Evolutionary conservation across 2,329 filamentous ascomycete genomes (phyloP).

Genomic region (Anthostomella pinea): DNA sequence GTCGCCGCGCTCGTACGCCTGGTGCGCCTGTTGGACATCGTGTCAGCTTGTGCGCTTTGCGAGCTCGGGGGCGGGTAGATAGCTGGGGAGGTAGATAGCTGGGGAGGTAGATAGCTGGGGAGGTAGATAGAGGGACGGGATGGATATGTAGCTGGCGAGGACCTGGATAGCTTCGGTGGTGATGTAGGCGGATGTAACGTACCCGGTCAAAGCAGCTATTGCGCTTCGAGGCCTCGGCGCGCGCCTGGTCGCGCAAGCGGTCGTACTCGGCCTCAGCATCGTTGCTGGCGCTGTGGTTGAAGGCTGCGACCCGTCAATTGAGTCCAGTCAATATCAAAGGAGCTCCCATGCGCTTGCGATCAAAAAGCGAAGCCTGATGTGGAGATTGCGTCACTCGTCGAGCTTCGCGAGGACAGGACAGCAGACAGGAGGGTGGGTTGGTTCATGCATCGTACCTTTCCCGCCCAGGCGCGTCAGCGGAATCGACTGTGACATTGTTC

Average conservation of each 20-base stretch:
- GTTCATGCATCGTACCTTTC: conserved; percentile 17
- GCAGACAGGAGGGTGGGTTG: conserved; percentile 3
- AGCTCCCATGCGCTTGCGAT: too few relatives aligned
- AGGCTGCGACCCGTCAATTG: conserved; percentile 51
- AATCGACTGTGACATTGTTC: conserved; percentile 24
- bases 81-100: too few relatives aligned
- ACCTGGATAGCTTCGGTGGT: too few relatives aligned
- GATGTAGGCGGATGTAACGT: conserved; percentile 25
- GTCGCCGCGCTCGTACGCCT: conserved; percentile 82
- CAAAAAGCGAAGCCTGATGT: too few relatives aligned
- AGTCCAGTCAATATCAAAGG: too few relatives aligned
- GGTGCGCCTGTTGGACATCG: conserved; percentile 54
- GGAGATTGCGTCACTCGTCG: conserved; percentile 13
- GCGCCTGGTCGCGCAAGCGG: conserved; percentile 78
- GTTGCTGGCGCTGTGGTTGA: conserved; percentile 67
- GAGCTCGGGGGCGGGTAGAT: too few relatives aligned
- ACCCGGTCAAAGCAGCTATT: conserved; percentile 73
- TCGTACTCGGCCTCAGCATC: conserved; percentile 86
- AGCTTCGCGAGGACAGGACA: conserved; percentile 4
- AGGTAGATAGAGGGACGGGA: too few relatives aligned
- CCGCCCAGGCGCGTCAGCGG: conserved; percentile 24
- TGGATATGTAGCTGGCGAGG: too few relatives aligned
- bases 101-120: too few relatives aligned
- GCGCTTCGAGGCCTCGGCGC: conserved; percentile 76
- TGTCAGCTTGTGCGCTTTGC: conserved; percentile 4